Base-by-base conservation (phyloP, 2,329 filamentous ascomycete genomes). In the Zasmidium citrigriseum region DNA sequence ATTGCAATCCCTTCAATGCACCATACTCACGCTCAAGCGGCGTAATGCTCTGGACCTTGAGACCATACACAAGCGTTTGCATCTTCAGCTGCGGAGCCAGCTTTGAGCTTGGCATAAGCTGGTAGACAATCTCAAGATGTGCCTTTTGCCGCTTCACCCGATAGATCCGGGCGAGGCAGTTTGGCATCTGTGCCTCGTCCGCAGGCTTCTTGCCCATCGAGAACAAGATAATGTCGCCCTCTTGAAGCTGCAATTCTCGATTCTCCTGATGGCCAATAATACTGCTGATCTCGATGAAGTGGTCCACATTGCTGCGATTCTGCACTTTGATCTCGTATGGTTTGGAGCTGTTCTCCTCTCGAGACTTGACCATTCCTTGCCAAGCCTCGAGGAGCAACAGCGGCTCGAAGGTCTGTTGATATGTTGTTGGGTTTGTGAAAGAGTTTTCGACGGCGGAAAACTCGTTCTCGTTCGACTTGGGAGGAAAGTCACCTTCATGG, bases 11-110 rank as follows among this genome's bases (percentile, higher is more conserved):
- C 76, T 92, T 89, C 25, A 99, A 77, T 0, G 95, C 91, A 57
- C 92, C 95, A 73, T 93, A 99, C 75, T 99, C 95, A 73, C 95
- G 88, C 78, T 99, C 93, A 52, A 98, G 88, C 0, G 95, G 95
- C 1, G 89, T 96, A 80, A 99, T 89, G 60, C 93, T 96, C 54
- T 92, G 91, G 64, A 99, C 87, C 70, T 96, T 96, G 57, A 90
- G 82, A 1, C 87, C 92, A 67, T 86, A 84, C 0, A 96, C 81
- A 41, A 85, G 86, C 16, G 83, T 80, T 41, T 89, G 88, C 0
- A 91, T 89, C 41, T 84, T 83, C 48, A 98, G 81, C 41, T 64
- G 61, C 7, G 62, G 53, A 3, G 68, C 62, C 21, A 75, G 61
- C 11, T 65, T 54, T 3, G 63, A 65, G 21, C 64, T 61, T 63